Conservation (phyloP, 2,329 filamentous ascomycete species). For the Talaromyces sp. region DNA sequence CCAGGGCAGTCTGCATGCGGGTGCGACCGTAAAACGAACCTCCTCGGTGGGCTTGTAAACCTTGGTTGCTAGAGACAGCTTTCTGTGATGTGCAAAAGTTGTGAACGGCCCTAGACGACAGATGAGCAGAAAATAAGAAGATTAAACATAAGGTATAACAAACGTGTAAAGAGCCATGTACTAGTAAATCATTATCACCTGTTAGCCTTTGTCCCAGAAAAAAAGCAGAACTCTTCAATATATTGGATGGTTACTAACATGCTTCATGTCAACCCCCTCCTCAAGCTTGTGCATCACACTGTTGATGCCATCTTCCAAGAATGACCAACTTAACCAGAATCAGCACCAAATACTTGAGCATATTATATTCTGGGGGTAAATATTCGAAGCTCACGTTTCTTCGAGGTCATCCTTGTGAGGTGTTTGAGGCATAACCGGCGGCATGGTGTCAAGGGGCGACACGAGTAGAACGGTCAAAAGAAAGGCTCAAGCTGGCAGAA, state of each 20-base stretch:
- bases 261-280: conserved; percentile 90
- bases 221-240: background rate
- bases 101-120: conserved; percentile 72
- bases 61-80: conserved; percentile 65
- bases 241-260: conserved; percentile 52
- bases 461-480: background rate
- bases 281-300: conserved; percentile 93
- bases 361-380: background rate
- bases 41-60: conserved; percentile 67
- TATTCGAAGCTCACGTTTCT: conserved; percentile 57
- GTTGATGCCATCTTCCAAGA: conserved; percentile 83
- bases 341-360: conserved; percentile 11
- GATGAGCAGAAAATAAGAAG: conserved; percentile 23
- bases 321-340: conserved; percentile 70
- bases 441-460: conserved; percentile 30
- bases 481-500: background rate
- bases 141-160: conserved; percentile 11
- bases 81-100: conserved; percentile 99
- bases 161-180: conserved; percentile 98
- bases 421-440: conserved; percentile 45
- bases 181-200: conserved; percentile 39
- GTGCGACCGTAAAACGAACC: conserved; percentile 52
- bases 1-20: background rate
- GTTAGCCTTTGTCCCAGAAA: conserved; percentile 13
- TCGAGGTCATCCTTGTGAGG: conserved; percentile 62